Evolutionary conservation across 345 rosid genomes (phyloP).

Genomic region (Syzygium aromaticum): DNA sequence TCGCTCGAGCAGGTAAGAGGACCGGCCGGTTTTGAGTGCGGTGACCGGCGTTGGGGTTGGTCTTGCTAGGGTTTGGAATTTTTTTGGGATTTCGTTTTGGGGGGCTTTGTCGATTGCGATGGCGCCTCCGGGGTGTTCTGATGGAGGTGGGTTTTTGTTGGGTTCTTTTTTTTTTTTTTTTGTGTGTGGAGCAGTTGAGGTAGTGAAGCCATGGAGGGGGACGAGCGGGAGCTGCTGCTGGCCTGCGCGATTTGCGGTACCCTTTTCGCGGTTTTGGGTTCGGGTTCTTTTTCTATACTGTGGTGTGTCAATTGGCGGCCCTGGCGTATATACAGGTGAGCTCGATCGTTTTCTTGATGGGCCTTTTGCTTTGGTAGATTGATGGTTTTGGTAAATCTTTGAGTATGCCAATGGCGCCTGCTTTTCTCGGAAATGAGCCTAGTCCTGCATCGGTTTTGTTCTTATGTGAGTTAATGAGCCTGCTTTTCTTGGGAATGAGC

Average conservation of each 20-base stretch:
- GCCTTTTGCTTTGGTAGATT: background rate
- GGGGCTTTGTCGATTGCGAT: background rate
- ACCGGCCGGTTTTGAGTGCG: background rate
- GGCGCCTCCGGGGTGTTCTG: background rate
- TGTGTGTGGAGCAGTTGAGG: conserved; percentile 28
- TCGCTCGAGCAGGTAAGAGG: background rate
- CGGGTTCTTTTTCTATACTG: conserved; percentile 71
- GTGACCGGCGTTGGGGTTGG: background rate
- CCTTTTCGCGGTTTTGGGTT: conserved; percentile 70
- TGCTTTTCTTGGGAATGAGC: background rate
- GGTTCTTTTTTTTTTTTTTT: background rate
- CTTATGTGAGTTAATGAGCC: background rate
- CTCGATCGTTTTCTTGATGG: background rate
- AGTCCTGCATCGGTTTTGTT: background rate
- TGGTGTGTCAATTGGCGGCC: conserved; percentile 99
- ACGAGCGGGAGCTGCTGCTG: conserved; percentile 47
- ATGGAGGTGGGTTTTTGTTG: background rate
- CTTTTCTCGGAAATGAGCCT: background rate
- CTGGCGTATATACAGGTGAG: conserved; percentile 93
- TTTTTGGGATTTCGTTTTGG: background rate
- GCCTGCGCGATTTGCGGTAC: conserved; percentile 81
- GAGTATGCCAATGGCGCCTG: background rate
- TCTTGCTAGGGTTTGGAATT: conserved; percentile 1
- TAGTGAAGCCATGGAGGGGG: conserved; percentile 73
- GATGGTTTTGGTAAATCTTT: background rate